These are phyloP conservation scores for Trypanosoma mega DNA, from an alignment of 208 protist species.

Conservation along the genomic window DNA sequence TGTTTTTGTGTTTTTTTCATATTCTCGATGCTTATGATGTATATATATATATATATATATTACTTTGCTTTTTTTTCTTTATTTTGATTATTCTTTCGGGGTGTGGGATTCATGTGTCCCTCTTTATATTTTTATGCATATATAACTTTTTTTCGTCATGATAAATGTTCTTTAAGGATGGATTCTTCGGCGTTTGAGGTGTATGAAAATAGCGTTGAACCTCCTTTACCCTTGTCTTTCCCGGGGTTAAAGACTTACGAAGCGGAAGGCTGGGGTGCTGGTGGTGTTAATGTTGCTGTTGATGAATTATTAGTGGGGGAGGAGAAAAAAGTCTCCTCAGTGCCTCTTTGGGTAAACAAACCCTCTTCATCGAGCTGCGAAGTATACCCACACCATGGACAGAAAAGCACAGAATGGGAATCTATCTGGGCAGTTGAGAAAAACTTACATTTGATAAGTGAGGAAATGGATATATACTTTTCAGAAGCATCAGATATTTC, in stretches of 20 bases:
- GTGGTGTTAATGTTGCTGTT: not conserved
- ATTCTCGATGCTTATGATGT: conserved; percentile 1
- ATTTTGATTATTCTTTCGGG: not conserved
- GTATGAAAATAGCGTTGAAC: conserved; percentile 11
- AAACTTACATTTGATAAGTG: conserved; percentile 2
- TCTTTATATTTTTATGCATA: no score
- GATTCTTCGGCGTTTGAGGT: conserved; percentile 10
- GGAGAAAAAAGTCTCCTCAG: not conserved
- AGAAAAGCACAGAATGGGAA: not conserved
- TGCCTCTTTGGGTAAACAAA: no score
- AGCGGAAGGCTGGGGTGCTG: conserved; percentile 10
- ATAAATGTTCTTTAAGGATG: conserved; percentile 2
- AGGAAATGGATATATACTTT: conserved; percentile 10
- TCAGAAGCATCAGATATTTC: not conserved
- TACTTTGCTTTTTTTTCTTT: not conserved
- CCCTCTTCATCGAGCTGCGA: no score
- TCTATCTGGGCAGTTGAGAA: conserved; percentile 14
- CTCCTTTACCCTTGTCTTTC: not conserved
- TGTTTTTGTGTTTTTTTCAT: no score
- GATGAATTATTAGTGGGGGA: not conserved
- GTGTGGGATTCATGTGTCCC: not conserved
- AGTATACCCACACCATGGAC: not conserved
- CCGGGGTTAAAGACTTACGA: conserved; percentile 4
- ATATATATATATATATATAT: conserved; percentile 2
- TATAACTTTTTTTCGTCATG: not conserved